Evolutionary conservation across 768 basidiomycete species (phyloP).

Genomic region (Clathrus columnatus): DNA sequence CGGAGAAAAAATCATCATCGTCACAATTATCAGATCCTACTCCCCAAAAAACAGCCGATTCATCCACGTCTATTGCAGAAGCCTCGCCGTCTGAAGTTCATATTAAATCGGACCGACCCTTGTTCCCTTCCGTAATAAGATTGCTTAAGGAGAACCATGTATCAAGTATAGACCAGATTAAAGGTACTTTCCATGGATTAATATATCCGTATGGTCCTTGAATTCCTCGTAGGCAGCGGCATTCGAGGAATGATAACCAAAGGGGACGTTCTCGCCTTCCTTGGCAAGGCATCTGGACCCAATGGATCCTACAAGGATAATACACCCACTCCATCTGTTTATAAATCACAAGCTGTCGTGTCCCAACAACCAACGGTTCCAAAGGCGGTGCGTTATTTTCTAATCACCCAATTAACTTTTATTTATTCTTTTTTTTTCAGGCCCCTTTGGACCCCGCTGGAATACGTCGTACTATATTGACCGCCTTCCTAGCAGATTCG

Average conservation of each 20-base stretch:
- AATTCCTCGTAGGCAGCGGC: slow-evolving; percentile 43
- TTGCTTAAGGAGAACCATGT: slow-evolving; percentile 62
- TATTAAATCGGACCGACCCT: slow-evolving; percentile 53
- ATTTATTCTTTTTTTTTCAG: not conserved
- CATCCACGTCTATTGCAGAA: not conserved
- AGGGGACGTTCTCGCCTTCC: slow-evolving; percentile 82
- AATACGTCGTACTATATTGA: slow-evolving; percentile 58
- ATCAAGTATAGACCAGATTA: slow-evolving; percentile 54
- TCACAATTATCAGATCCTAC: slow-evolving; percentile 48
- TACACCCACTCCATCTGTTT: slow-evolving; percentile 12
- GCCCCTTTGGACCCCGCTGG: slow-evolving; percentile 55
- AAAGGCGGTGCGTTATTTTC: slow-evolving; percentile 27
- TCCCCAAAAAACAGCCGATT: slow-evolving; percentile 47
- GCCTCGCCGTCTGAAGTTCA: not conserved
- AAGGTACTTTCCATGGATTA: slow-evolving; percentile 32
- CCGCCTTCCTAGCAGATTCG: slow-evolving; percentile 47
- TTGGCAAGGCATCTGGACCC: slow-evolving; percentile 76
- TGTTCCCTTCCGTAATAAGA: slow-evolving; percentile 88
- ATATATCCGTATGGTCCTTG: not conserved
- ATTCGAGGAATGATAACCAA: slow-evolving; percentile 92
- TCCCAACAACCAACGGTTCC: slow-evolving; percentile 18
- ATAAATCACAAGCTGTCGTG: slow-evolving; percentile 23
- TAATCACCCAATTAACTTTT: not conserved
- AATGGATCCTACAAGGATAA: slow-evolving; percentile 61
- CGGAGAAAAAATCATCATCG: slow-evolving; percentile 26